Evolutionary conservation across 441 rosid genomes (phyloP).

Genomic region (Iberis amara): DNA sequence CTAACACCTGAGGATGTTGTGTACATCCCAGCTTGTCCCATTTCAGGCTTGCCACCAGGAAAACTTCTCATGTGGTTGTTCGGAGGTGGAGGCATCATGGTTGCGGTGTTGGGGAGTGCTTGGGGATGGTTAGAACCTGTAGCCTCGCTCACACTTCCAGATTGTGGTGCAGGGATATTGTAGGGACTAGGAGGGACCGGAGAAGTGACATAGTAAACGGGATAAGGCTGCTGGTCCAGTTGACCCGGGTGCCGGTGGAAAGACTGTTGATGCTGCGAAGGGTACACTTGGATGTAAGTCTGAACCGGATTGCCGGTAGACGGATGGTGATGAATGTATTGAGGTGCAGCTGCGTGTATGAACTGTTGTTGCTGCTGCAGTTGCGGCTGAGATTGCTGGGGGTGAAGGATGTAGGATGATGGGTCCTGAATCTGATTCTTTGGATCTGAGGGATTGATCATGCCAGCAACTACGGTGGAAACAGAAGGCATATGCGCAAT

Average conservation of each 20-base stretch:
- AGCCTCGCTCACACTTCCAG: constrained; percentile 45
- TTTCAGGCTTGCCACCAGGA: constrained; percentile 54
- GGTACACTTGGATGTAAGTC: constrained; percentile 65
- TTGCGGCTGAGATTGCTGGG: constrained; percentile 49
- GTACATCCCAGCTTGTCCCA: constrained; percentile 54
- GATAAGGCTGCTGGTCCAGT: constrained; percentile 77
- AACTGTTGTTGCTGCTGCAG: constrained; percentile 53
- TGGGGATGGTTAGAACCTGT: constrained; percentile 45
- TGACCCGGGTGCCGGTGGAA: constrained; percentile 40
- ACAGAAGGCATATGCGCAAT: constrained; percentile 50
- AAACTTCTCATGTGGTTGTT: constrained; percentile 53
- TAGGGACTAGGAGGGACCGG: constrained; percentile 43
- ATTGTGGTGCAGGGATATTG: constrained; percentile 58
- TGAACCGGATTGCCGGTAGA: constrained; percentile 49
- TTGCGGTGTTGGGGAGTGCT: constrained; percentile 44
- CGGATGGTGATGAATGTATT: constrained; percentile 71
- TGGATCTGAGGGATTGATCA: constrained; percentile 53
- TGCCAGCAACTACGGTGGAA: constrained; percentile 44
- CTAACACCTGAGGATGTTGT: constrained; percentile 45
- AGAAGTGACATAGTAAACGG: constrained; percentile 55
- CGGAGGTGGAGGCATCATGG: constrained; percentile 44
- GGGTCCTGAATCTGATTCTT: constrained; percentile 64
- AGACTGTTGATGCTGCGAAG: constrained; percentile 64
- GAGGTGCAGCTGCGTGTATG: constrained; percentile 53
- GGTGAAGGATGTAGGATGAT: constrained; percentile 50